phyloP scores from a whole-genome alignment of 257 asterid species.

The Solanum megistacrolobum region DNA sequence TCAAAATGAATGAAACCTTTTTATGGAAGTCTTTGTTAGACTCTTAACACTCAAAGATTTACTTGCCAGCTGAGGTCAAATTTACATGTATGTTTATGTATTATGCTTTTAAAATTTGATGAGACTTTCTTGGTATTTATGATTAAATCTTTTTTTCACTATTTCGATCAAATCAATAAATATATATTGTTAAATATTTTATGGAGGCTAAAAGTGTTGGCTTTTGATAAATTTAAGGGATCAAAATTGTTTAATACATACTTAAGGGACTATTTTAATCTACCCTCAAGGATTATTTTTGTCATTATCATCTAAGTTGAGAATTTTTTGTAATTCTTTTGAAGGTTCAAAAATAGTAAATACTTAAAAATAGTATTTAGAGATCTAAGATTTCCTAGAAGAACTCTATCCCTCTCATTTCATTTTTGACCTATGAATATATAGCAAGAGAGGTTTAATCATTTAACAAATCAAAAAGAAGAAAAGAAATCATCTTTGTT shows the following conservation, averaged over 20 bases:
- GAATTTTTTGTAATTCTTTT: too few relatives aligned
- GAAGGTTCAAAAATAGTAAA: background rate
- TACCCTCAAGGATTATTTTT: background rate
- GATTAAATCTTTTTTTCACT: background rate
- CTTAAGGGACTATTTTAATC: background rate
- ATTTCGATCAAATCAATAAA: background rate
- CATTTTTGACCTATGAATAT: background rate
- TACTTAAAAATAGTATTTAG: too few relatives aligned
- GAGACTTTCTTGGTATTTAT: background rate
- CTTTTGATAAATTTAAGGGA: background rate
- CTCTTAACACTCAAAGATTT: background rate
- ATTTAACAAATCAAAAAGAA: background rate
- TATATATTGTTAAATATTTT: background rate
- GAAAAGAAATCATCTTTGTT: background rate
- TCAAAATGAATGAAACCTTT: background rate
- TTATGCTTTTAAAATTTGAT: background rate
- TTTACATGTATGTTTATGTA: rapidly evolving
- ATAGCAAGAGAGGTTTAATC: background rate
- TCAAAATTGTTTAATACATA: background rate
- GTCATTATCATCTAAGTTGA: background rate
- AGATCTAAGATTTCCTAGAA: background rate
- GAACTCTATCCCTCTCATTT: background rate
- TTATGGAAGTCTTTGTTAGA: background rate
- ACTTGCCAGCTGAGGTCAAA: background rate
- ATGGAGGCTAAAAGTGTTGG: background rate